These are phyloP conservation scores for Penicillium sp. DNA, from an alignment of 2,329 filamentous ascomycete genomes.

Conservation along the genomic window DNA sequence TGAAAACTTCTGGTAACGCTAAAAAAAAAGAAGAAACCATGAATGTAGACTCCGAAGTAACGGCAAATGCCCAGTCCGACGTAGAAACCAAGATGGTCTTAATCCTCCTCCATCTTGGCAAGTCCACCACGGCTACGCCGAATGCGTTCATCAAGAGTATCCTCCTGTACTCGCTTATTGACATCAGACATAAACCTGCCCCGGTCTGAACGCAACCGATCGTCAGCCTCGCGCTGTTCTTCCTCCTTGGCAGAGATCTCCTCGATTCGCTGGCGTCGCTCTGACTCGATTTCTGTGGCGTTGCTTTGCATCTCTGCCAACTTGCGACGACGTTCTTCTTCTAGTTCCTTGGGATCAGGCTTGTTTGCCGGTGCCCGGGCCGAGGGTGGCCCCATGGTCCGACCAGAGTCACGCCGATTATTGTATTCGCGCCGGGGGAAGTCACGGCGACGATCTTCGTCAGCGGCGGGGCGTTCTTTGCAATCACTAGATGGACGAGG, in stretches of 20 bases:
- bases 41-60: background rate
- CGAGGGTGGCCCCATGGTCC: slow-evolving; percentile 17
- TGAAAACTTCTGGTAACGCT: slow-evolving; percentile 5
- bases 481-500: slow-evolving; percentile 19
- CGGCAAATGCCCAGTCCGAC: background rate
- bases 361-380: slow-evolving; percentile 17
- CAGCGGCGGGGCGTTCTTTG: slow-evolving; percentile 8
- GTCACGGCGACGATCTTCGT: slow-evolving; percentile 22
- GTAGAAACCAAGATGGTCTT: background rate
- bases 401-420: slow-evolving; percentile 18
- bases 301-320: slow-evolving; percentile 72
- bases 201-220: slow-evolving; percentile 44
- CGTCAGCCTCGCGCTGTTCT: slow-evolving; percentile 64
- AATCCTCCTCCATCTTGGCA: slow-evolving; percentile 32
- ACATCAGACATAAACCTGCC: slow-evolving; percentile 37
- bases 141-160: slow-evolving; percentile 39
- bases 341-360: slow-evolving; percentile 25
- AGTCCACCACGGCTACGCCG: slow-evolving; percentile 36
- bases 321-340: slow-evolving; percentile 47
- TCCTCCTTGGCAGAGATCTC: slow-evolving; percentile 67
- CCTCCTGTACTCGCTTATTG: slow-evolving; percentile 36
- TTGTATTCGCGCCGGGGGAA: slow-evolving; percentile 24
- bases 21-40: background rate
- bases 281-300: slow-evolving; percentile 67
- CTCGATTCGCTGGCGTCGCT: slow-evolving; percentile 66